Evolutionary conservation across 2,329 filamentous ascomycete species (phyloP).

Genomic region (Sclerotiophoma versabilis): DNA sequence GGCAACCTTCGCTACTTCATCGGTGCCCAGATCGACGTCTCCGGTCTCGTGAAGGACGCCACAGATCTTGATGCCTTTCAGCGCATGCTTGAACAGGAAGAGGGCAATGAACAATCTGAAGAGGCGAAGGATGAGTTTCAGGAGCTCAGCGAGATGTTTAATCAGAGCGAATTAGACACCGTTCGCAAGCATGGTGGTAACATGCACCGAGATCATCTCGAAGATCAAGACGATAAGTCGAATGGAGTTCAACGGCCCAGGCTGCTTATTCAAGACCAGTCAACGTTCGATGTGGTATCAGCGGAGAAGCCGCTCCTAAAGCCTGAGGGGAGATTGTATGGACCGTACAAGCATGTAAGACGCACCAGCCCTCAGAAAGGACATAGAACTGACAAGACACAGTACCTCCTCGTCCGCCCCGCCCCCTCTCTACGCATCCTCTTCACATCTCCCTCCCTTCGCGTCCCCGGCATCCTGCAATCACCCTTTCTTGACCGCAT

Average conservation of each 20-base stretch:
- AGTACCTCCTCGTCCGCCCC: conserved; percentile 59
- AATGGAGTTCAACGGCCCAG: conserved; percentile 50
- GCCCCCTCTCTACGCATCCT: conserved; percentile 58
- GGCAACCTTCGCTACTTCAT: conserved; percentile 73
- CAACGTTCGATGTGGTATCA: conserved; percentile 35
- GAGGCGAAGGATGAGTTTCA: conserved; percentile 68
- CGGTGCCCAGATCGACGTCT: conserved; percentile 76
- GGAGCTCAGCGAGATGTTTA: conserved; percentile 74
- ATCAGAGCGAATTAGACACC: conserved; percentile 69
- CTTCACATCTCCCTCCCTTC: conserved; percentile 58
- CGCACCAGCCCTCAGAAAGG: not conserved
- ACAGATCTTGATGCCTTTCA: conserved; percentile 69
- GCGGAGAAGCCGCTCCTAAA: conserved; percentile 23
- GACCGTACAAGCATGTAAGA: conserved; percentile 66
- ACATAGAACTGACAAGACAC: conserved; percentile 13
- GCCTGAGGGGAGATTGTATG: conserved; percentile 46
- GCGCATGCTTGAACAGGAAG: conserved; percentile 53
- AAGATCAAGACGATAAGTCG: conserved; percentile 55
- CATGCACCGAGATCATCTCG: conserved; percentile 64
- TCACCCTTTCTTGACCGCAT: conserved; percentile 58
- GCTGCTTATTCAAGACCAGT: conserved; percentile 58
- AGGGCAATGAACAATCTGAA: conserved; percentile 35
- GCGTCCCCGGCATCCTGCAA: conserved; percentile 58
- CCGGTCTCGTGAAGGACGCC: conserved; percentile 70
- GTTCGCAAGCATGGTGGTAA: conserved; percentile 69